Base-by-base conservation (phyloP, 306 rosid species). In the Pyrus pyrifolia region DNA sequence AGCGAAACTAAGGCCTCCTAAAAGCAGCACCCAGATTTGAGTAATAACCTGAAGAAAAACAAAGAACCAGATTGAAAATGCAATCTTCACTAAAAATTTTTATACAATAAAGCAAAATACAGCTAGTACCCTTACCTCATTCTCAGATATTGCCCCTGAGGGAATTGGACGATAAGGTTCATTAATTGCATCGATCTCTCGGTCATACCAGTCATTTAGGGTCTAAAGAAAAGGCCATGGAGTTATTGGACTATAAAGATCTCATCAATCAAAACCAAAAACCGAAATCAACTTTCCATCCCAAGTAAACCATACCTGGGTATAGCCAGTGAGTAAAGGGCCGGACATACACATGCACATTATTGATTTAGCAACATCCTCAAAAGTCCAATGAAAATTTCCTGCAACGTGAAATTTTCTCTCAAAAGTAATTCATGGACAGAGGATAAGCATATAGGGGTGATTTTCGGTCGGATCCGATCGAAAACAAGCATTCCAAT, bases 151-250 rank as follows among this genome's bases (percentile, higher is more conserved):
- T 67, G 89, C 93, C 33, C 99, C 99, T 0, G 99, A 95, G 74
- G 99, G 99, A 87, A 95, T 95, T 58, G 99, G 99, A 57, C 99
- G 92, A 74, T 95, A 95, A 77, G 99, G 99, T 80, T 95, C 99
- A 44, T 95, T 95, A 62, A 95, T 95, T 27, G 99, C 99, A 87
- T 95, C 97, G 22, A 92, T 90, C 70, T 95, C 99, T 84, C 97
- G 85, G 86, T 92, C 99, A 84, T 95, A 95, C 97, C 97, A 95
- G 80, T 95, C 99, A 80, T 95, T 95, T 68, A 95, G 51, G 33
- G 99, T 95, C 99, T 95, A 69, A 71, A 74, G 49, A 77, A 73
- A 78, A 44, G 66, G 35, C 52, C 57, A 79, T 25, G 14, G 75
- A 79, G 29, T 68, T 22, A 67, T 14, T 70, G 80, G 68, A 81